Evolutionary conservation across 2,329 filamentous ascomycete species (phyloP).

Genomic region (Cryphonectria nitschkei): DNA sequence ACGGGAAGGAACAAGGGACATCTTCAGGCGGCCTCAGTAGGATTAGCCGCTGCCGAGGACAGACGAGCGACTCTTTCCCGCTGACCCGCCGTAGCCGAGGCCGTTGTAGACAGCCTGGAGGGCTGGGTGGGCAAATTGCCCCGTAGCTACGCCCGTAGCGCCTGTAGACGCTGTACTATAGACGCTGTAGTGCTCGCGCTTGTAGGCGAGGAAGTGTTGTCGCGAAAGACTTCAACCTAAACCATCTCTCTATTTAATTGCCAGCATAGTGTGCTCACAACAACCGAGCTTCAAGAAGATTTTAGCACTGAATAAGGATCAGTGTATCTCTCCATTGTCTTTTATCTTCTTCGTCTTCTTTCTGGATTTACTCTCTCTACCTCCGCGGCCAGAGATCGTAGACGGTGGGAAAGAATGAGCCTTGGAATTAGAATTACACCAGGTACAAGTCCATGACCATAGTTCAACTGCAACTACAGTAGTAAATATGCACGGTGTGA

Average conservation of each 20-base stretch:
- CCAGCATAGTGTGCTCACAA: not conserved
- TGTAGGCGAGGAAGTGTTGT: not conserved
- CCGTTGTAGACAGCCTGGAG: not conserved
- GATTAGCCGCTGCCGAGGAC: conserved; percentile 7
- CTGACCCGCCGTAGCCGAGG: not conserved
- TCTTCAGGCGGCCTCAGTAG: not conserved
- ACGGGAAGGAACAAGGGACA: not conserved
- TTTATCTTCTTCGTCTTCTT: not conserved
- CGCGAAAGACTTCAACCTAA: not conserved
- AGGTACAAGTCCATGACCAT: too few species aligned
- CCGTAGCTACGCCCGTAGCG: not conserved
- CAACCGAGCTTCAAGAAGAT: not conserved
- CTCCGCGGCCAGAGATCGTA: too few species aligned
- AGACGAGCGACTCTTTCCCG: conserved; percentile 12
- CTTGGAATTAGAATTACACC: too few species aligned
- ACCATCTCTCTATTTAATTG: not conserved
- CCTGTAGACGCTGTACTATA: not conserved
- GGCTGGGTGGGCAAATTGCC: not conserved
- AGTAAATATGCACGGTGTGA: not conserved
- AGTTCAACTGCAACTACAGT: too few species aligned
- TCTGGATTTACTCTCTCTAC: too few species aligned
- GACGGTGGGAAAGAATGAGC: too few species aligned
- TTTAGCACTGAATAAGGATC: not conserved
- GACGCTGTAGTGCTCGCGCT: not conserved
- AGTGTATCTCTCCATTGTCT: not conserved